Percentiles rank a stretch among this genome's conserved stretches.
phyloP scores from a whole-genome alignment of 2,329 filamentous ascomycete species.

The Myotisia sp. region DNA sequence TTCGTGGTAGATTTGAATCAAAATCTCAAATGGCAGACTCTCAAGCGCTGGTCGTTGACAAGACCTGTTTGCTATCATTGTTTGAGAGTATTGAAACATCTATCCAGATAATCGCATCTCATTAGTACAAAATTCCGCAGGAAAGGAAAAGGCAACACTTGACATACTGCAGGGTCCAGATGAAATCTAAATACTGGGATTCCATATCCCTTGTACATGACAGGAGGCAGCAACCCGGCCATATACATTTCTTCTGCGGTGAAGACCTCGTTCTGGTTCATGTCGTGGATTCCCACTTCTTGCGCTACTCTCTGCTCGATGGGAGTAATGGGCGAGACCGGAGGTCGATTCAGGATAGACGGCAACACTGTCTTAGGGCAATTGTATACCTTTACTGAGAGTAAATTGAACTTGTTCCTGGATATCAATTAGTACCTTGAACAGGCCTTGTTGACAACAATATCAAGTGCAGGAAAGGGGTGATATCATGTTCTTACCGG shows the following conservation, averaged over 20 bases:
- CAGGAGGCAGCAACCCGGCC: too few relatives aligned
- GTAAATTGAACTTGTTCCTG: neutral
- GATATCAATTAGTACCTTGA: too few relatives aligned
- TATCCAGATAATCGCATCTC: neutral
- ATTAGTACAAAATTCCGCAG: neutral
- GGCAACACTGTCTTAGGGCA: neutral
- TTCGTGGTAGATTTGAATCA: conserved; percentile 8
- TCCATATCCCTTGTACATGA: neutral
- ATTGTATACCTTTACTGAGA: neutral
- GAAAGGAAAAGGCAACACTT: neutral
- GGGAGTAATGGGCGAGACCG: neutral
- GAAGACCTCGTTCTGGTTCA: neutral
- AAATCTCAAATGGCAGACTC: conserved; percentile 4
- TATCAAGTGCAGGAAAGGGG: too few relatives aligned
- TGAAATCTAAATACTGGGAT: neutral
- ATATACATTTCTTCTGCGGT: neutral
- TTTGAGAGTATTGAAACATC: neutral
- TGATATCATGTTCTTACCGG: too few relatives aligned
- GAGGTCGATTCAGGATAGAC: neutral
- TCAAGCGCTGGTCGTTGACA: too few relatives aligned
- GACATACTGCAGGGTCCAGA: neutral
- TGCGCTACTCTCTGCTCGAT: neutral
- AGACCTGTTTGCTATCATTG: too few relatives aligned
- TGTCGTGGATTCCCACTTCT: neutral
- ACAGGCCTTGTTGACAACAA: too few relatives aligned